Evolutionary conservation across 2,329 filamentous ascomycete genomes (phyloP), one percentile per base, ranked within the genome.

Genomic region (Blastomyces emzantsi): DNA sequence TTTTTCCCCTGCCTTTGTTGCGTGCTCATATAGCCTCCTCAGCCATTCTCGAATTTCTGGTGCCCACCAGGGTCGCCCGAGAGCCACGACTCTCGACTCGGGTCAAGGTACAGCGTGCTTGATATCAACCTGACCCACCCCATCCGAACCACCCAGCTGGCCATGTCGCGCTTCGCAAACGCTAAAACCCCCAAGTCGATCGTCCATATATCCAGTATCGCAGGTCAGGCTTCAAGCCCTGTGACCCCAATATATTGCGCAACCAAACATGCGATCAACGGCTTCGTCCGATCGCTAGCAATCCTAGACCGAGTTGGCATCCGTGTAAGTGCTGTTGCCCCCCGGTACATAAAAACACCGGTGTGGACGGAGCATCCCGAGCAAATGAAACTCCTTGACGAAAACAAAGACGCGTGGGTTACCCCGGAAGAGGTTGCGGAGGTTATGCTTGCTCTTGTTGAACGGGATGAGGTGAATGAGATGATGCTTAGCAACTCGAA

Each of bases 351-450:
- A 67, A 84, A 81, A 66, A 87, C 85, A 15, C 85, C 85, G 7
- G 73, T 87, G 5, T 87, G 83, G 83, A 84, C 80, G 0, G 84
- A 86, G 2, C 78, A 86, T 67, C 82, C 83, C 0, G 84, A 87
- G 71, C 87, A 87, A 70, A 61, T 85, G 68, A 75, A 75, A 64
- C 79, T 82, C 66, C 64, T 86, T 0, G 77, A 81, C 47, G 73
- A 78, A 39, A 71, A 69, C 9, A 71, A 73, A 17, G 84, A 86
- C 68, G 76, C 72, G 64, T 87, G 84, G 84, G 83, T 85, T 17
- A 82, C 80, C n/a, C 77, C 84, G 0, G 83, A 86, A 67, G 82
- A 86, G 67, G 84, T 87, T 0, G 84, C 83, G 0, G 76, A 80
- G 52, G 82, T 81, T 2, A 86, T 87, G 84, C 65, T 85, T 63